Conservation (phyloP, 106 monocot genomes). For the Dendrobium officinale region DNA sequence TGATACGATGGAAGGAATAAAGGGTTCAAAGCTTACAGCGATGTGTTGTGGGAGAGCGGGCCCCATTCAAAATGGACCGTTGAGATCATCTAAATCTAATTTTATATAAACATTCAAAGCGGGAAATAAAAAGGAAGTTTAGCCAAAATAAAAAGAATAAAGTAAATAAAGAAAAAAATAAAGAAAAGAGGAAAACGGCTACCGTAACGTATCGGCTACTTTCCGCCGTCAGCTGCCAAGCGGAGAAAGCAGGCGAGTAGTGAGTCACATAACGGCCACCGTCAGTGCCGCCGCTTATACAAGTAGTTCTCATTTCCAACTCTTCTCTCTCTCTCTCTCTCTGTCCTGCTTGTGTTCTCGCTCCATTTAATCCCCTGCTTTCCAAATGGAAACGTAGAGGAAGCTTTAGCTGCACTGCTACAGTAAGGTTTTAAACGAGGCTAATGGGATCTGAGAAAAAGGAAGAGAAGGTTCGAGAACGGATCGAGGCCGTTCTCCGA, state of each 20-base stretch:
- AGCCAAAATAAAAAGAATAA: neutral
- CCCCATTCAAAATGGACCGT: conserved; percentile 11
- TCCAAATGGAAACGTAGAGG: conserved; percentile 1
- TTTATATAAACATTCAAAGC: neutral
- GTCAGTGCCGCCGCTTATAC: conserved; percentile 11
- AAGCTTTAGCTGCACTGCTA: neutral
- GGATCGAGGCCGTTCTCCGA: conserved; percentile 28
- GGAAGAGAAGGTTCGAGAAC: conserved; percentile 10
- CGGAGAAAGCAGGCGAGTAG: neutral
- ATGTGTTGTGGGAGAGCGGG: neutral
- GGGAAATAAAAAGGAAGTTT: neutral
- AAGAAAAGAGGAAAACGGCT: neutral
- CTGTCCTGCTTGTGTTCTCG: neutral
- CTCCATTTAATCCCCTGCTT: neutral
- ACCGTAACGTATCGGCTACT: neutral
- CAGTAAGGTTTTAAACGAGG: neutral
- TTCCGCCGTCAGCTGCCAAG: conserved; percentile 9
- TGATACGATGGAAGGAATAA: neutral
- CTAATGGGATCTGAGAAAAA: conserved; percentile 18
- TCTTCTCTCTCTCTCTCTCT: neutral
- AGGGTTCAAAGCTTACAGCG: neutral
- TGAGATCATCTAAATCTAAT: conserved; percentile 7
- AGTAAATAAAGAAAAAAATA: neutral
- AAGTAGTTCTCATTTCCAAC: neutral
- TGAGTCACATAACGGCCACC: conserved; percentile 18